Conservation (phyloP, 495 filamentous ascomycete species). For the Aspergillus haitiensis region DNA sequence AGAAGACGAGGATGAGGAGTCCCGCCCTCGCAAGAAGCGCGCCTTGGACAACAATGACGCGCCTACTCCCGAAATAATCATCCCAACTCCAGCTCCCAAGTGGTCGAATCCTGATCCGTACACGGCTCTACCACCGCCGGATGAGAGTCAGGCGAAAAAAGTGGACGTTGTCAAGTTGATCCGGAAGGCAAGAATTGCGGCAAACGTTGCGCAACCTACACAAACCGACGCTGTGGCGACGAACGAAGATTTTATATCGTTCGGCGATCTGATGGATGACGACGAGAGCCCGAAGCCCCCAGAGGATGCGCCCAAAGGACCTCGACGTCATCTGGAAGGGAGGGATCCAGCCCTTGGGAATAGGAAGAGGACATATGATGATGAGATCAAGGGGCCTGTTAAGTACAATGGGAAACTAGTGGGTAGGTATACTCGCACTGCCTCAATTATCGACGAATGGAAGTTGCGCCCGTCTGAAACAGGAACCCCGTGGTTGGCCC, state of each 20-base stretch:
- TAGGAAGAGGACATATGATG: constrained; percentile 71
- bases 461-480: constrained; percentile 38
- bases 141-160: constrained; percentile 63
- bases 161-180: constrained; percentile 85
- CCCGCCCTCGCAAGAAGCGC: constrained; percentile 52
- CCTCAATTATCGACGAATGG: constrained; percentile 61
- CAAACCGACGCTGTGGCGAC: constrained; percentile 55
- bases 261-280: constrained; percentile 59
- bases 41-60: constrained; percentile 50
- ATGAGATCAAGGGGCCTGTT: constrained; percentile 57
- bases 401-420: constrained; percentile 46
- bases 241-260: constrained; percentile 82
- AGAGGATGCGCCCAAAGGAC: constrained; percentile 39
- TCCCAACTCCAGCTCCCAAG: constrained; percentile 54
- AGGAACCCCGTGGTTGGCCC: constrained; percentile 62
- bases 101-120: constrained; percentile 97
- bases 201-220: constrained; percentile 35
- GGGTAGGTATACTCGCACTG: constrained; percentile 43
- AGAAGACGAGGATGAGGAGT: constrained; percentile 48
- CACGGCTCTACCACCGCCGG: constrained; percentile 73
- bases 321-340: constrained; percentile 26
- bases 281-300: constrained; percentile 31
- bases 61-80: constrained; percentile 26
- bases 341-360: constrained; percentile 44
- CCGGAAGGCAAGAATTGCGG: constrained; percentile 70